Evolutionary conservation across 2,329 filamentous ascomycete species (phyloP), one percentile per base, ranked within the genome.

Genomic region (Hypoxylon sp.): DNA sequence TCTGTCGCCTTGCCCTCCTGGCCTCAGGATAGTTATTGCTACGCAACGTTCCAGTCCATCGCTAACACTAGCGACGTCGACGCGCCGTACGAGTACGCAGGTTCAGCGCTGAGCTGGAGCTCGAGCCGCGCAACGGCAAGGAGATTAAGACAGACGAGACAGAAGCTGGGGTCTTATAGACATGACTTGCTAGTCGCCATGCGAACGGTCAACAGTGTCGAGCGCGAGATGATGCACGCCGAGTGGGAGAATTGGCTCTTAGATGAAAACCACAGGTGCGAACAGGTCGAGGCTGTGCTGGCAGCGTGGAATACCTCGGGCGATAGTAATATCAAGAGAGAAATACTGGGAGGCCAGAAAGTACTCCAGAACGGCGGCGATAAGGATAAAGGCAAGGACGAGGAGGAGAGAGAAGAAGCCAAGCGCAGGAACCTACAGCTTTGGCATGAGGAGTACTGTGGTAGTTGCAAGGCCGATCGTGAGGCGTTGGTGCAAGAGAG

Each of bases 191-290:
- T 98, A 2, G 94, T 99, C 4, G 94, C 94, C 4, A 90, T 98
- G 83, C 90, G 94, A 3, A 88, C 98, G 2, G 91, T 98, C 67
- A 98, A 98, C 80, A 91, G 87, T 63, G 90, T 98, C 29, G 96
- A 98, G 83, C 87, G 88, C 65, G 94, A 98, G 79, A 91, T 97
- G 78, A 81, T 98, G 59, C 88, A 90, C 75, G 91, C 92, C 0
- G 95, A 98, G 79, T 99, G 94, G 91, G 94, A 97, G 82, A 92
- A 93, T 71, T 99, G 95, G 94, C 86, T 98, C 31, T 81, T 87
- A 2, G 91, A 93, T 72, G 96, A 99, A 81, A 91, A 90, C 71
- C 80, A 85, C 35, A 88, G 92, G 53, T 99, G 96, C 79, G 88
- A 88, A 63, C 87, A 91, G 76, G 83, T 88, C 5, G 81, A 83